Base-by-base conservation (phyloP, 345 rosid species). In the Gossypium raimondii region DNA sequence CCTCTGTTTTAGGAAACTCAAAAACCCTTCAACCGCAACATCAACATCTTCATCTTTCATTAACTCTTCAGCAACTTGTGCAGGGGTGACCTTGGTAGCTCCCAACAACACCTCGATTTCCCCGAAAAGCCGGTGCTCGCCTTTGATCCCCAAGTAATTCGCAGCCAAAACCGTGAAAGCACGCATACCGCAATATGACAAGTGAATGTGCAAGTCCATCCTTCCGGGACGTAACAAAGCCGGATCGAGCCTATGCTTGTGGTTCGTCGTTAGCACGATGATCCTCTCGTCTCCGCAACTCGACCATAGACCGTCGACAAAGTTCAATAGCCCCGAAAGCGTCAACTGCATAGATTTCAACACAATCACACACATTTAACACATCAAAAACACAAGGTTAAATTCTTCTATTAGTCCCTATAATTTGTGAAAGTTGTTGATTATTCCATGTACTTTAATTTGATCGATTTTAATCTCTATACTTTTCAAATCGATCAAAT, bases 171-270 rank as follows among this genome's bases (percentile, higher is more conserved):
- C 20, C 56, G 16, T 78, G 70, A 89, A 89, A 12, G 80, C 82
- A 27, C 18, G 52, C 0, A 81, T 79, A 8, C 81, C 85, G 66
- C 87, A 84, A 16, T 85, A 84, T 0, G 89, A 81, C 89, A 89
- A 80, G 80, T 84, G 83, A 20, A 89, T 27, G 43, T 89, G 92
- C 27, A 86, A 38, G 22, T 88, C 92, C 92, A 86, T 88, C 20
- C 90, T 76, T 4, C 90, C 90, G 0, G 90, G 87, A 3, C 90
- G 73, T 41, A 85, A 44, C 75, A 88, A 63, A 2, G 89, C 87
- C 0, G 77, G 78, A 76, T 88, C 89, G 2, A 88, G 79, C 79
- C 78, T 82, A 0, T 86, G 86, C 47, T 77, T 84, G 69, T 84
- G 81, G 59, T 88, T 88, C 0, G 88, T 86, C 16, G 89, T 84